Percentiles rank a stretch among this genome's conserved stretches.
Evolutionary conservation across 169 alveolate species (phyloP).

Genomic region (Babesia bovis): DNA sequence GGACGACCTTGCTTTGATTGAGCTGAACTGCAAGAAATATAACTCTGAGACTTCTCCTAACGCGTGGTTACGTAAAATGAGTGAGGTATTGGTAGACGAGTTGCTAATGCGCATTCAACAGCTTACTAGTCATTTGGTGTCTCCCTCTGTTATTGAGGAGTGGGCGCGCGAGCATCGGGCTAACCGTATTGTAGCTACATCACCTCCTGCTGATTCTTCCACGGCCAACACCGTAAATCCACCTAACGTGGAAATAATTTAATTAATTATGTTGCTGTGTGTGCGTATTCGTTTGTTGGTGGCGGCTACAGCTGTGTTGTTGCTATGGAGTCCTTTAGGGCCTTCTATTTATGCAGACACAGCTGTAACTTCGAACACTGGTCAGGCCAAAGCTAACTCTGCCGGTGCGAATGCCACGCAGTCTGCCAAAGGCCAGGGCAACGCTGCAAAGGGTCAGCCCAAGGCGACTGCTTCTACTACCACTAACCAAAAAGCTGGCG

Average conservation of each 20-base stretch:
- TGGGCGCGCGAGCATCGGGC: conserved; percentile 55
- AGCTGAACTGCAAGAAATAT: conserved; percentile 77
- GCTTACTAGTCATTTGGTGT: conserved; percentile 26
- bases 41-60: conserved; percentile 79
- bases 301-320: conserved; percentile 9
- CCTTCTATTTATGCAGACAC: background rate
- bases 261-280: conserved; percentile 13
- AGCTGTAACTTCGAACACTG: background rate
- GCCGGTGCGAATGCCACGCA: background rate
- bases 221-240: background rate
- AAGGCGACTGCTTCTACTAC: too few relatives aligned
- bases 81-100: conserved; percentile 69
- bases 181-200: conserved; percentile 18
- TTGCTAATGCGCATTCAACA: conserved; percentile 52
- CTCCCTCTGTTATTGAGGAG: conserved; percentile 21
- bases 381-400: background rate
- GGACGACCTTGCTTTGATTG: conserved; percentile 77
- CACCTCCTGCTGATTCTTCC: conserved; percentile 14
- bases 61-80: conserved; percentile 72
- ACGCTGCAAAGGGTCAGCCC: too few relatives aligned
- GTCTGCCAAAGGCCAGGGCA: background rate
- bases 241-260: conserved; percentile 38
- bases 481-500: too few relatives aligned
- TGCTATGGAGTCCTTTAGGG: background rate
- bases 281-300: background rate